phyloP scores from a whole-genome alignment of 345 rosid genomes.

The Iberis pinnata region DNA sequence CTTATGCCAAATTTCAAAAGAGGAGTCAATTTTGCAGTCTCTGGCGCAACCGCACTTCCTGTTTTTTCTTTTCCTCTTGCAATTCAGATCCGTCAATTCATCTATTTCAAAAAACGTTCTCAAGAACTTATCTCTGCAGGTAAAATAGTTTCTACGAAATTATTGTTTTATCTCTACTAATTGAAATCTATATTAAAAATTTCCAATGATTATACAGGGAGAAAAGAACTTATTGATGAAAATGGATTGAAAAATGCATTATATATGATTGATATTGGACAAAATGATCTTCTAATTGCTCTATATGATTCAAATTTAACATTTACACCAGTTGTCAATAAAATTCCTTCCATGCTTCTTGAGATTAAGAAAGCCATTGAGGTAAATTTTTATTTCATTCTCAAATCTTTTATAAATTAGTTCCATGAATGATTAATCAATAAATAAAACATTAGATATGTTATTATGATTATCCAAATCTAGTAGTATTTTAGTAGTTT shows the following conservation, averaged over 20 bases:
- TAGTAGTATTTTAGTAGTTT: too few species aligned
- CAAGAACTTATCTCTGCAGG: conserved; percentile 33
- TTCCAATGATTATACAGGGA: too few species aligned
- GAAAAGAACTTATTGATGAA: conserved; percentile 33
- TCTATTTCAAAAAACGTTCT: conserved; percentile 40
- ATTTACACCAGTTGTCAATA: conserved; percentile 31
- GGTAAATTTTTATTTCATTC: conserved; percentile 23
- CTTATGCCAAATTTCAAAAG: conserved; percentile 40
- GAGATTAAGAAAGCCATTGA: conserved; percentile 47
- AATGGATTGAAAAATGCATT: conserved; percentile 46
- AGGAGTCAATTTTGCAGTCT: conserved; percentile 42
- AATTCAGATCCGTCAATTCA: conserved; percentile 37
- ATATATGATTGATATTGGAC: conserved; percentile 58
- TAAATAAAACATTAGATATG: too few species aligned
- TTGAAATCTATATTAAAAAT: too few species aligned
- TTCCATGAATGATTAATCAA: too few species aligned
- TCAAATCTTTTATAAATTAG: too few species aligned
- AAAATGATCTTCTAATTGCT: conserved; percentile 47
- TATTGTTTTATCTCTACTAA: too few species aligned
- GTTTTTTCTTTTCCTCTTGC: conserved; percentile 29
- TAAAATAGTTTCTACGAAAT: too few species aligned
- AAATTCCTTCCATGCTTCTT: conserved; percentile 41
- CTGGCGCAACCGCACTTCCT: conserved; percentile 39
- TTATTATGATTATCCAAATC: too few species aligned
- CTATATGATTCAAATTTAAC: conserved; percentile 25